Base-by-base conservation (phyloP, 345 rosid species). In the Draba incana region DNA sequence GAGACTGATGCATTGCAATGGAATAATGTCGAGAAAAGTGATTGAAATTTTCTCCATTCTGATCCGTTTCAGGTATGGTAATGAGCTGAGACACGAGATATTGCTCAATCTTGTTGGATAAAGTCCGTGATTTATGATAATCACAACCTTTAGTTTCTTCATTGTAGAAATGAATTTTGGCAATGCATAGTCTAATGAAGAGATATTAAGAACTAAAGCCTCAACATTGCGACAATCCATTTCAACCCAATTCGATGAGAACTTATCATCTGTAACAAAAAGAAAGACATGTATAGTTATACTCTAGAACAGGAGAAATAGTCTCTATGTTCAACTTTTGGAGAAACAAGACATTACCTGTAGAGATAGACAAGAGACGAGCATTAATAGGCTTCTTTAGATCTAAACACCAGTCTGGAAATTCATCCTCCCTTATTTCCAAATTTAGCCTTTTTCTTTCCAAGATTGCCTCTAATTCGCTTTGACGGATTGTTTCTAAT, bases 41-140 rank as follows among this genome's bases (percentile, higher is more conserved):
- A 83, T 3, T 3, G 63, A 72, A 20, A 77, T 66, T 11, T 70
- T 76, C 65, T 86, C 88, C 33, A 85, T 8, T 61, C 91, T 81
- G 48, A 87, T 79, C 69, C 90, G 79, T 77, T 69, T 85, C 31
- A 85, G 75, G 67, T 68, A 61, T 49, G 79, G 54, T 41, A 80
- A 41, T 51, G 80, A 66, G 5, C 43, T 67, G 7, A 86, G 46
- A 20, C 78, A 57, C 6, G 23, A 61, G 13, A 82, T 79, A 5
- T 86, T 82, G 8, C 45, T 58, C 41, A 86, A 13, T 54, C 72
- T 79, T 0, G 84, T 62, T 0, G 80, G 71, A 37, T 8, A 70
- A 63, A 65, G 46, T 54, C 89, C 78, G 3, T 66, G 47, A 46
- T 84, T 82, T 44, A 68, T 68, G 67, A 86, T 75, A 1, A 66